A percentile compares a stretch with the other conserved stretches of the same genome.
These are phyloP conservation scores for Fusarium incarnatum DNA, from an alignment of 2,329 filamentous ascomycete species.

Conservation along the genomic window DNA sequence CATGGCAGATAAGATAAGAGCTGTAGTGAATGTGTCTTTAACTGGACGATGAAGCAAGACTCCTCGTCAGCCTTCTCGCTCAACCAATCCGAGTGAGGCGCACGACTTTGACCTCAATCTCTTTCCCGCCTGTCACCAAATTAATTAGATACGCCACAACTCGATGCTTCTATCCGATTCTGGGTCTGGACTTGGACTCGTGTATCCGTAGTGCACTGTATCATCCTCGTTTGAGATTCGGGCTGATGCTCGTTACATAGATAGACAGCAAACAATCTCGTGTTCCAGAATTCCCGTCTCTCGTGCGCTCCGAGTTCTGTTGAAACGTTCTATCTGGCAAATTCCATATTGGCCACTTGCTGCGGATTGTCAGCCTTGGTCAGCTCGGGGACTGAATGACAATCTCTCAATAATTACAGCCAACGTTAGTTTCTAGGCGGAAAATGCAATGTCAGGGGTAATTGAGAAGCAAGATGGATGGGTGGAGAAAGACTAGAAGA, in stretches of 20 bases:
- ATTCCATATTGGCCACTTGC: not conserved
- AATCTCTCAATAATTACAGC: not conserved
- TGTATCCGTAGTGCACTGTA: slow-evolving; percentile 14
- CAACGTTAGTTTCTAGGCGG: not conserved
- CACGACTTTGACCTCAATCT: slow-evolving; percentile 26
- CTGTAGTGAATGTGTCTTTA: slow-evolving; percentile 28
- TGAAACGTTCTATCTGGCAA: slow-evolving; percentile 2
- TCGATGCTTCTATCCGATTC: slow-evolving; percentile 23
- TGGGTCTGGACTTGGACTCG: not conserved
- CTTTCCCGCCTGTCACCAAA: slow-evolving; percentile 26
- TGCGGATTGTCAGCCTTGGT: not conserved
- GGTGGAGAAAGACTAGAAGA: slow-evolving; percentile 9
- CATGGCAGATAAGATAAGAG: slow-evolving; percentile 26
- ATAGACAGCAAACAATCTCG: slow-evolving; percentile 22
- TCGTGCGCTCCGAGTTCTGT: slow-evolving; percentile 2
- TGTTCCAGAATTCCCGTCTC: slow-evolving; percentile 18
- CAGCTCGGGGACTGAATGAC: slow-evolving; percentile 2
- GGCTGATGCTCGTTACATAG: slow-evolving; percentile 7
- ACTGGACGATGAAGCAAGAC: slow-evolving; percentile 15
- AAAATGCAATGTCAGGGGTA: slow-evolving; percentile 31
- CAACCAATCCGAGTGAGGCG: slow-evolving; percentile 22
- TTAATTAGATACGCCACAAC: slow-evolving; percentile 27
- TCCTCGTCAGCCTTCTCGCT: not conserved
- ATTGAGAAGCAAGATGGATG: slow-evolving; percentile 22
- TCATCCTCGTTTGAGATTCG: slow-evolving; percentile 31